Conservation (phyloP, 805 yeast species). For the Schwanniomyces vanrijiae region DNA sequence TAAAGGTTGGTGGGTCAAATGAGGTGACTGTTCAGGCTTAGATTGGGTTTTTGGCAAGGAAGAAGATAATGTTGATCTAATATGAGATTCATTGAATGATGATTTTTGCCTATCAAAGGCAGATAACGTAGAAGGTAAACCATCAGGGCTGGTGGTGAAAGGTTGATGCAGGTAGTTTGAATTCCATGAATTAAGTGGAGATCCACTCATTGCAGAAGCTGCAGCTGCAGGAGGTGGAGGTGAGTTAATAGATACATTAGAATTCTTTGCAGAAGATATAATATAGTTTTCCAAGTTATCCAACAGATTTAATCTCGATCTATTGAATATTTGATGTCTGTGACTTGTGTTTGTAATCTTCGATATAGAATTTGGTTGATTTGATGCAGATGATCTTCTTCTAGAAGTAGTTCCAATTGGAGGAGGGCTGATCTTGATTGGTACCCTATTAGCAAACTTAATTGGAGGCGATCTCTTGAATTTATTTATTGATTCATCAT, state of each 20-base stretch:
- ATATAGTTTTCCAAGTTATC: slow-evolving; percentile 44
- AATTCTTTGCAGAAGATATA: slow-evolving; percentile 38
- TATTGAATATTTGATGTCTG: slow-evolving; percentile 32
- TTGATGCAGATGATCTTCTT: slow-evolving; percentile 30
- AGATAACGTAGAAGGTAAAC: slow-evolving; percentile 17
- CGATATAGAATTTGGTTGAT: slow-evolving; percentile 12
- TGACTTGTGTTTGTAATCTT: slow-evolving; percentile 19
- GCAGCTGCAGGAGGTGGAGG: slow-evolving; percentile 28
- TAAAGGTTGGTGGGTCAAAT: not conserved
- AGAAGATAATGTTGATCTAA: slow-evolving; percentile 26
- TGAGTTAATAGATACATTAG: slow-evolving; percentile 31
- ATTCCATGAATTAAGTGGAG: slow-evolving; percentile 22
- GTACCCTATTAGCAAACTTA: slow-evolving; percentile 44
- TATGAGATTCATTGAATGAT: slow-evolving; percentile 42
- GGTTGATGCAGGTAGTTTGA: slow-evolving; percentile 8
- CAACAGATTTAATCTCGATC: slow-evolving; percentile 41
- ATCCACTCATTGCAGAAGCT: slow-evolving; percentile 16
- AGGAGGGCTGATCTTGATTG: slow-evolving; percentile 38
- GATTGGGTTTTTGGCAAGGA: slow-evolving; percentile 13
- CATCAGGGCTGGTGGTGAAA: slow-evolving; percentile 16
- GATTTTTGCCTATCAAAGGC: slow-evolving; percentile 33
- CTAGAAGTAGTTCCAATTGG: slow-evolving; percentile 22
- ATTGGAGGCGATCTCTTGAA: slow-evolving; percentile 31
- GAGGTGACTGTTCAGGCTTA: not conserved
- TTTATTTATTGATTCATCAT: slow-evolving; percentile 14